A percentile compares a stretch with the other conserved stretches of the same genome.
These are phyloP conservation scores for Phyllostachys edulis DNA, from an alignment of 176 grass and related monocot genomes.

Conservation along the genomic window DNA sequence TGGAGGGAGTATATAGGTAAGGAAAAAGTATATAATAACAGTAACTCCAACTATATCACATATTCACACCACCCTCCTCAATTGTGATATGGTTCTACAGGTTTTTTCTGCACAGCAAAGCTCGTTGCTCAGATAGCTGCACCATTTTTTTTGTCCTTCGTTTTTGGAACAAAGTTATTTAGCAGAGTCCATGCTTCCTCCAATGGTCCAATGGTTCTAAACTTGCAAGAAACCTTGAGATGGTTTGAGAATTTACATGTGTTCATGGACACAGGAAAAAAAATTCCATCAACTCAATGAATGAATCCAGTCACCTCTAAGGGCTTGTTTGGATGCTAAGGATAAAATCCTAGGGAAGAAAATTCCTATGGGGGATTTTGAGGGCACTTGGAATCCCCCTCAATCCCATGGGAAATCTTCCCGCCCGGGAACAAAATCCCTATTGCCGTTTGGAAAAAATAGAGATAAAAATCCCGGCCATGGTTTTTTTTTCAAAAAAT, in stretches of 20 bases:
- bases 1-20: too few relatives aligned
- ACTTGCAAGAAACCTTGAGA: background rate
- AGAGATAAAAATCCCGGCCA: too few relatives aligned
- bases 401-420: too few relatives aligned
- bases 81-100: background rate
- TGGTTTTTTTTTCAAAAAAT: too few relatives aligned
- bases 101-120: background rate
- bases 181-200: background rate
- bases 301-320: background rate
- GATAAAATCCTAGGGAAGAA: too few relatives aligned
- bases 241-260: background rate
- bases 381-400: too few relatives aligned
- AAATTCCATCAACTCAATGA: background rate
- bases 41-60: background rate
- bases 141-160: background rate
- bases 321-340: too few relatives aligned
- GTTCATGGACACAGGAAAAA: background rate
- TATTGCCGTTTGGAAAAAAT: too few relatives aligned
- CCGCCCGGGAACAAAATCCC: too few relatives aligned
- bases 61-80: background rate
- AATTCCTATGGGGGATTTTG: too few relatives aligned
- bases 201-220: background rate
- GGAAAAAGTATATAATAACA: background rate
- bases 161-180: background rate
- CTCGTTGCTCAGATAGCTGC: background rate